Conservation (phyloP, 176 grass and related monocot genomes). For the Canna indica region DNA sequence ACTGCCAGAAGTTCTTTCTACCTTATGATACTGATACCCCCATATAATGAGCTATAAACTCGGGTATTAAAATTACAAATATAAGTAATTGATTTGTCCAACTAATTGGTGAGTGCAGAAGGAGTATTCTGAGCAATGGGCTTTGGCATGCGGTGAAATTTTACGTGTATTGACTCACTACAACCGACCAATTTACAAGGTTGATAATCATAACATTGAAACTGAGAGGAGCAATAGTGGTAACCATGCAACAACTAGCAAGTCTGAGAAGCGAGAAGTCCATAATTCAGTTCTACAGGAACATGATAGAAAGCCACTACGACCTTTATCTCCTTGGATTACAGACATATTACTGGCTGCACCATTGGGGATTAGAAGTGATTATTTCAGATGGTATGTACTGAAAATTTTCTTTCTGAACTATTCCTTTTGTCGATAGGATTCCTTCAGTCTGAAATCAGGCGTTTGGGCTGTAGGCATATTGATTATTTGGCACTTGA, state of each 20-base stretch:
- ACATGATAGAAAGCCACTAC: conserved; percentile 70
- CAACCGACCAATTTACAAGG: conserved; percentile 90
- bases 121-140: conserved; percentile 97
- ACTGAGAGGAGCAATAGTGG: conserved; percentile 47
- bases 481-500: too few relatives aligned
- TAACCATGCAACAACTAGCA: conserved; percentile 46
- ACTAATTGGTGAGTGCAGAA: conserved; percentile 43
- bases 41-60: not conserved
- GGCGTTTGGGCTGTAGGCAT: not conserved
- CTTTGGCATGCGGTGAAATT: conserved; percentile 96
- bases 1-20: not conserved
- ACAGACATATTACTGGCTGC: conserved; percentile 90
- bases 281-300: conserved; percentile 43
- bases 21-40: not conserved
- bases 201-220: conserved; percentile 48
- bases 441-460: not conserved
- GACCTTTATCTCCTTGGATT: conserved; percentile 91
- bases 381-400: conserved; percentile 96
- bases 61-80: not conserved
- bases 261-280: conserved; percentile 41
- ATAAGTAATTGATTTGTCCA: conserved; percentile 1
- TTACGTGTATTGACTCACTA: conserved; percentile 95
- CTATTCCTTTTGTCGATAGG: not conserved
- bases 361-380: conserved; percentile 94
- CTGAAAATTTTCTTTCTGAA: conserved; percentile 11